Evolutionary conservation across 2,329 filamentous ascomycete genomes (phyloP).

Genomic region (Teratosphaeriaceae sp.): DNA sequence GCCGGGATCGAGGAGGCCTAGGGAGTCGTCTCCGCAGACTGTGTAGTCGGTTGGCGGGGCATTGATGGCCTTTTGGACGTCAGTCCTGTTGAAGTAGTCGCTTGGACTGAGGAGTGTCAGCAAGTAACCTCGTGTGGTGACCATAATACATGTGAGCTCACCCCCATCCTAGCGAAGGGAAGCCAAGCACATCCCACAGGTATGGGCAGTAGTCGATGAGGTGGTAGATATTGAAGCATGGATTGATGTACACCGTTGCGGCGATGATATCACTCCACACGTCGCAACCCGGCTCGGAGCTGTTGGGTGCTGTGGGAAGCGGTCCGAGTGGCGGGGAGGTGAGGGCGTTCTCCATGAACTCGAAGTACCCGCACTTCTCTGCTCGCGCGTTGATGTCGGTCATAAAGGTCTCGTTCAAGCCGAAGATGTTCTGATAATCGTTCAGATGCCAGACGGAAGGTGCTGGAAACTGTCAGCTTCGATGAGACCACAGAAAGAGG

Average conservation of each 20-base stretch:
- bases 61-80: slow-evolving; percentile 30
- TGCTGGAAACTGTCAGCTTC: slow-evolving; percentile 4
- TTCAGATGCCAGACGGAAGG: slow-evolving; percentile 10
- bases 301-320: slow-evolving; percentile 8
- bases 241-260: slow-evolving; percentile 25
- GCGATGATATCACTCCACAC: slow-evolving; percentile 26
- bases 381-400: slow-evolving; percentile 28
- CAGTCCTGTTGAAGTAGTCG: slow-evolving; percentile 28
- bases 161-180: slow-evolving; percentile 16
- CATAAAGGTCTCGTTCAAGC: slow-evolving; percentile 38
- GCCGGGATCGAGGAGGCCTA: slow-evolving; percentile 13
- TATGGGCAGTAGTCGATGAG: slow-evolving; percentile 24
- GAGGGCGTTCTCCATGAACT: slow-evolving; percentile 45
- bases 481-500: background rate
- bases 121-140: background rate
- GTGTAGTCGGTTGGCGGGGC: slow-evolving; percentile 24
- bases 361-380: slow-evolving; percentile 32
- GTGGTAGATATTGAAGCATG: slow-evolving; percentile 30
- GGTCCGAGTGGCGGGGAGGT: slow-evolving; percentile 28
- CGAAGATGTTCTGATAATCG: slow-evolving; percentile 30
- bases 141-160: no score
- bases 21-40: slow-evolving; percentile 21
- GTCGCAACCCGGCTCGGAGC: slow-evolving; percentile 20
- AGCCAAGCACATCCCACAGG: slow-evolving; percentile 19
- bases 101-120: background rate